Base-by-base conservation (phyloP, 805 yeast genomes). In the Metschnikowia hibisci region DNA sequence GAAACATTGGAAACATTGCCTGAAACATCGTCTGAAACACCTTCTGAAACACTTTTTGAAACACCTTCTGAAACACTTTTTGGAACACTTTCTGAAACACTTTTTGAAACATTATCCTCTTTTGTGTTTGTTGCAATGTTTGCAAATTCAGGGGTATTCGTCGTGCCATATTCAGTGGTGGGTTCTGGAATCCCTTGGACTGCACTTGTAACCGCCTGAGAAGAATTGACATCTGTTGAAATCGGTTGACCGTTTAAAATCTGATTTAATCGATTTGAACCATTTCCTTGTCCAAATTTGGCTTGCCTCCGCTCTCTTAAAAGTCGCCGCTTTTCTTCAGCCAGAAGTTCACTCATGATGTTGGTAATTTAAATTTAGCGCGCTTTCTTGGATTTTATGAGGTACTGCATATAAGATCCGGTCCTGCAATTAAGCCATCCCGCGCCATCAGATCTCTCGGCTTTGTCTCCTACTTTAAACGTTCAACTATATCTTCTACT, bases 291-390 rank as follows among this genome's bases (percentile, higher is more conserved):
- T 39, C 68, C 63, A 68, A 82, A 71, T 57, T 80, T 81, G 48
- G 84, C 81, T 34, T 77, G 81, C 56, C 88, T 72, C 56, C 84
- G 73, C 55, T 82, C 86, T 45, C 86, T 70, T 34, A 82, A 60
- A 16, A 80, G 52, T 42, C 68, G 67, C 54, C 80, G 76, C 61
- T 75, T 80, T 50, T 81, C 87, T 32, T 79, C 81, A 6, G 78
- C 81, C 27, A 72, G 61, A 23, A 76, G 25, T 28, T 63, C 70
- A 39, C 73, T 61, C 79, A 74, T 73, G 14, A 32, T 20, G 34
- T 10, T 7, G 13, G 12, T 9, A 4, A 15, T 15, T 18, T 13
- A 11, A 2, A 10, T 10, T 1, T 6, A 2, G 37, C 15, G 37
- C 22, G 13, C 14, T 5, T 13, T n/a, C n/a, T n/a, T n/a, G n/a